Conservation (phyloP, 2,329 filamentous ascomycete species). For the Aspergillus sergii region DNA sequence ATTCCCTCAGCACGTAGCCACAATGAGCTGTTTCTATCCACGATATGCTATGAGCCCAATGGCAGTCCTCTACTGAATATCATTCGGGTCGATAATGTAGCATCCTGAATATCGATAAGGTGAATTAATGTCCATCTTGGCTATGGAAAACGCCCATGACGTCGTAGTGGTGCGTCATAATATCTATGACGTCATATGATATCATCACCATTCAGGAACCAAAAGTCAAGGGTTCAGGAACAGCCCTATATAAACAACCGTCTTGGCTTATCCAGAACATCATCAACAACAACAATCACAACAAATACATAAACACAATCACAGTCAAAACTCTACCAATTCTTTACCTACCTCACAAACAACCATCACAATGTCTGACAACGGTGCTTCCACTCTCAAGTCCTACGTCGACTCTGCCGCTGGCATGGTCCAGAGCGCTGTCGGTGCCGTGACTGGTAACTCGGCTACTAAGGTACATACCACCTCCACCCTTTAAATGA, state of each 20-base stretch:
- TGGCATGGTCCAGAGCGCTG: slow-evolving; percentile 70
- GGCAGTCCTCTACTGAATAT: not conserved
- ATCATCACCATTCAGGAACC: not conserved
- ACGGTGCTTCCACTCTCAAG: slow-evolving; percentile 71
- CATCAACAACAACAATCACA: not conserved
- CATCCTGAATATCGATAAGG: too few species aligned
- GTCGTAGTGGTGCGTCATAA: not conserved
- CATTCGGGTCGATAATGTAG: too few species aligned
- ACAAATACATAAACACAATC: not conserved
- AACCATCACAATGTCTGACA: slow-evolving; percentile 18
- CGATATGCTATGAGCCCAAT: not conserved
- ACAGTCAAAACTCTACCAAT: too few species aligned
- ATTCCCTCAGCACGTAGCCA: not conserved
- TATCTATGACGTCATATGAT: slow-evolving; percentile 3
- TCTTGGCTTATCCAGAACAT: not conserved
- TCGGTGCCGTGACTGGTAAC: slow-evolving; percentile 75
- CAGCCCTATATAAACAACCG: not conserved
- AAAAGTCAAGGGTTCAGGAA: not conserved
- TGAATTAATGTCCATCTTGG: not conserved
- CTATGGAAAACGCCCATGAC: not conserved
- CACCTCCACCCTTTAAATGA: not conserved
- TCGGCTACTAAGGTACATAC: slow-evolving; percentile 62
- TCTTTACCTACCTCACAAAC: not conserved
- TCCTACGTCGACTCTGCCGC: slow-evolving; percentile 74
- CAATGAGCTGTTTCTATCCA: not conserved